Evolutionary conservation across 129 eudicot genomes (phyloP).

Genomic region (Helianthus tuberosus): DNA sequence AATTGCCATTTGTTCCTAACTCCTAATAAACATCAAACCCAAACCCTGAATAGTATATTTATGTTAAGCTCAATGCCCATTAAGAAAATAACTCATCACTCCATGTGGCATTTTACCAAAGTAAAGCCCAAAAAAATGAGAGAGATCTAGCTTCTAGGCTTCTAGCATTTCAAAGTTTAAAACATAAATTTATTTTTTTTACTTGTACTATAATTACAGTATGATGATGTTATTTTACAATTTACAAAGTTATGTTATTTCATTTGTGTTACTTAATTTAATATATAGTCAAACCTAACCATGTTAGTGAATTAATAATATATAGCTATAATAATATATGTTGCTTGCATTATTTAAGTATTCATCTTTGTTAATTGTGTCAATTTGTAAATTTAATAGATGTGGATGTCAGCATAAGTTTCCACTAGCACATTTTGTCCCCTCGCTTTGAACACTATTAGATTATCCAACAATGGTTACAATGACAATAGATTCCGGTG

Average conservation of each 20-base stretch:
- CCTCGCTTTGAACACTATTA: slow-evolving; percentile 25
- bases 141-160: no score
- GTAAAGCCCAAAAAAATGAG: background rate
- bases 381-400: slow-evolving; percentile 5
- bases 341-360: background rate
- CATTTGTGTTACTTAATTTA: no score
- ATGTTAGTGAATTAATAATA: slow-evolving; percentile 1
- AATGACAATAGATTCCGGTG: background rate
- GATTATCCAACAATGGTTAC: slow-evolving; percentile 24
- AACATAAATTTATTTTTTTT: background rate
- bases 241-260: background rate
- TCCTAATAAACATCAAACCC: slow-evolving; percentile 10
- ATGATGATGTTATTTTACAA: background rate
- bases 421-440: slow-evolving; percentile 27
- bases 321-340: background rate
- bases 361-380: background rate
- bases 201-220: background rate
- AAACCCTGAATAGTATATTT: background rate
- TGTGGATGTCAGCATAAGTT: slow-evolving; percentile 29
- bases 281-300: slow-evolving; percentile 25
- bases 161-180: no score
- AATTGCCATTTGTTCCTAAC: slow-evolving; percentile 27
- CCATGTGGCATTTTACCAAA: slow-evolving; percentile 33
- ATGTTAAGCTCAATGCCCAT: background rate
- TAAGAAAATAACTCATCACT: background rate